phyloP scores from a whole-genome alignment of 306 rosid genomes.

The Hippophae gyantsensis region DNA sequence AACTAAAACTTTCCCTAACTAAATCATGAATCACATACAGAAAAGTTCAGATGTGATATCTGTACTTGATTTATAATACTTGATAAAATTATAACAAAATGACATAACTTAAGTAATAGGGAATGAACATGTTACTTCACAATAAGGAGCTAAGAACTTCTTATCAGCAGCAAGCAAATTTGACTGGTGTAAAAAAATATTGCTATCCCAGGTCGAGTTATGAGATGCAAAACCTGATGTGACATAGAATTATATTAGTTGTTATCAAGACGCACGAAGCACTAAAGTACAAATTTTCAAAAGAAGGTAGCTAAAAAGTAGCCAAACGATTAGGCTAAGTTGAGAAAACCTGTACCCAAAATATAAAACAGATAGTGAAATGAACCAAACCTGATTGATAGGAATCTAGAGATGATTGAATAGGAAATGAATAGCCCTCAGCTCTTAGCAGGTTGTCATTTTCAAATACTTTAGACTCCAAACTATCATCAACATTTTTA shows the following conservation, averaged over 20 bases:
- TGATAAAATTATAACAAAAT: too few species aligned
- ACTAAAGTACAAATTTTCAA: too few species aligned
- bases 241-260: background rate
- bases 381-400: constrained; percentile 41
- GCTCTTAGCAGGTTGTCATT: constrained; percentile 20
- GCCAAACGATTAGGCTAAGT: constrained; percentile 8
- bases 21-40: too few species aligned
- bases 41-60: too few species aligned
- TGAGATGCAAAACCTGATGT: constrained; percentile 22
- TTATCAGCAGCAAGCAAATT: constrained; percentile 15
- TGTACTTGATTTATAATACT: too few species aligned
- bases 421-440: constrained; percentile 28
- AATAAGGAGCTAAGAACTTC: constrained; percentile 23
- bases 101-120: background rate
- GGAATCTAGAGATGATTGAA: constrained; percentile 15
- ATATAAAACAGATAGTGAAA: constrained; percentile 12
- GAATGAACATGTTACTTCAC: constrained; percentile 17
- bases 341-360: constrained; percentile 13
- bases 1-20: too few species aligned
- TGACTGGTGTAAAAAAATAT: constrained; percentile 23
- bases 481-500: constrained; percentile 20
- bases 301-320: constrained; percentile 12
- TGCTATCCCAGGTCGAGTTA: constrained; percentile 17
- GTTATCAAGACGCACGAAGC: background rate
- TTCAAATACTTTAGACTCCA: constrained; percentile 33